phyloP scores from a whole-genome alignment of 805 yeast species.

The Lachancea quebecensis region DNA sequence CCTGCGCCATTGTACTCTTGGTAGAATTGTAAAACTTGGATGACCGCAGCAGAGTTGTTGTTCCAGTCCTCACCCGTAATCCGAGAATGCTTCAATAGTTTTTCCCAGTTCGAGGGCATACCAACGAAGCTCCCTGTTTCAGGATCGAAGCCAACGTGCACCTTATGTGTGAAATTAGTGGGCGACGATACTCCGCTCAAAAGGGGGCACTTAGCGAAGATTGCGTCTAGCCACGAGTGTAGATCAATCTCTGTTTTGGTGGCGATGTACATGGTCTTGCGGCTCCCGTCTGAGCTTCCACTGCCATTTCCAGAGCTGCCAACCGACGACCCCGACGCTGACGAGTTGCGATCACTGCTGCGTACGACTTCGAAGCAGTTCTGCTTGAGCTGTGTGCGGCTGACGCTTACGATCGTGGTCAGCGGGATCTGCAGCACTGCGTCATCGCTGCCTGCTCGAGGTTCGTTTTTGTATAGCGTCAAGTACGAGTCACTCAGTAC shows the following conservation, averaged over 20 bases:
- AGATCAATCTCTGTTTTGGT: conserved; percentile 75
- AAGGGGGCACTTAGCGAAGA: conserved; percentile 67
- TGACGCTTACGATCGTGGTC: conserved; percentile 54
- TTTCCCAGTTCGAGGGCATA: conserved; percentile 90
- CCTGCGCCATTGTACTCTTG: conserved; percentile 35
- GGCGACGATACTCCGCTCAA: conserved; percentile 75
- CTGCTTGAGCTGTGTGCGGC: conserved; percentile 64
- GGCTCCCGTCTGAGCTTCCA: conserved; percentile 22
- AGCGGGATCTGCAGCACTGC: conserved; percentile 47
- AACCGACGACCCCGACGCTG: conserved; percentile 11
- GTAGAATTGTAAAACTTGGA: conserved; percentile 82
- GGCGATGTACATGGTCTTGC: conserved; percentile 63
- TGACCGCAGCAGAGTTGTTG: conserved; percentile 91
- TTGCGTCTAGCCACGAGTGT: conserved; percentile 86
- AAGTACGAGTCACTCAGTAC: conserved; percentile 69
- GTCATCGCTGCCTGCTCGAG: conserved; percentile 32
- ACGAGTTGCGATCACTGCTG: conserved; percentile 31
- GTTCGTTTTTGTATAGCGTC: conserved; percentile 67
- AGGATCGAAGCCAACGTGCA: conserved; percentile 82
- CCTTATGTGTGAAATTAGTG: conserved; percentile 89
- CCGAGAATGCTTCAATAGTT: conserved; percentile 74
- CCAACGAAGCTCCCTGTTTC: conserved; percentile 85
- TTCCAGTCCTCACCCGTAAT: conserved; percentile 88
- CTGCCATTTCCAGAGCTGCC: neutral
- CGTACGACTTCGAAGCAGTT: conserved; percentile 75